Percentiles rank a stretch among this genome's conserved stretches.
These are phyloP conservation scores for Chytridium lagenaria DNA, from an alignment of 371 early-diverging fungal species.

Conservation along the genomic window DNA sequence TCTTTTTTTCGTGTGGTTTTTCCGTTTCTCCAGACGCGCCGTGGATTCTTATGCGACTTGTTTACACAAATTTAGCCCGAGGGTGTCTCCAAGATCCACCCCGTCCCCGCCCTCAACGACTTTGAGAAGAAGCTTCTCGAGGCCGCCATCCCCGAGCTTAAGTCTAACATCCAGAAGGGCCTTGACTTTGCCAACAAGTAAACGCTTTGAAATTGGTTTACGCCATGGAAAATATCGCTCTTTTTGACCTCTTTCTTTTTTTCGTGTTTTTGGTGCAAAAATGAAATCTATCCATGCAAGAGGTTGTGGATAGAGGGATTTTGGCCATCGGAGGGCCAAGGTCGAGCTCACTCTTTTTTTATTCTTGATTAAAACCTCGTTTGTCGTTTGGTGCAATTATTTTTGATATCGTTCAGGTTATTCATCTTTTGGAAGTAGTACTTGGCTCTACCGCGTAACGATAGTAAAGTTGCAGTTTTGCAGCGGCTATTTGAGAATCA, in stretches of 20 bases:
- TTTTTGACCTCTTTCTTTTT: not conserved
- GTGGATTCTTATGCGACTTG: no score
- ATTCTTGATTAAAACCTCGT: no score
- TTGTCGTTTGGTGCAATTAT: no score
- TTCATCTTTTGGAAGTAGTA: no score
- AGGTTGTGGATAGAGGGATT: no score
- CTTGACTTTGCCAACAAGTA: constrained; percentile 55
- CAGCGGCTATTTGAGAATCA: no score
- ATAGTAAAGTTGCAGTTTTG: no score
- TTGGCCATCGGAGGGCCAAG: no score
- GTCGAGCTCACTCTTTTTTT: no score
- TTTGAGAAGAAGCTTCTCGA: constrained; percentile 91
- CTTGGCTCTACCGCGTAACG: no score
- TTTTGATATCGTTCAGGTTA: no score
- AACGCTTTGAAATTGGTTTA: not conserved
- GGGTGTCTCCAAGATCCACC: constrained; percentile 92
- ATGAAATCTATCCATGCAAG: no score
- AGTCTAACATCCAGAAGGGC: constrained; percentile 85
- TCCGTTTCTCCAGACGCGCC: not conserved
- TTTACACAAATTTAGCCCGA: constrained; percentile 69
- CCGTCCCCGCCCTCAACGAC: constrained; percentile 81
- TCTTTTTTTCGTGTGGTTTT: constrained; percentile 9
- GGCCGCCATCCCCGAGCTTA: constrained; percentile 90
- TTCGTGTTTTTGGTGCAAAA: not conserved
- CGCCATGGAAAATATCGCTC: not conserved